Conservation (phyloP, 106 monocot genomes). For the Gastrodia elata region DNA sequence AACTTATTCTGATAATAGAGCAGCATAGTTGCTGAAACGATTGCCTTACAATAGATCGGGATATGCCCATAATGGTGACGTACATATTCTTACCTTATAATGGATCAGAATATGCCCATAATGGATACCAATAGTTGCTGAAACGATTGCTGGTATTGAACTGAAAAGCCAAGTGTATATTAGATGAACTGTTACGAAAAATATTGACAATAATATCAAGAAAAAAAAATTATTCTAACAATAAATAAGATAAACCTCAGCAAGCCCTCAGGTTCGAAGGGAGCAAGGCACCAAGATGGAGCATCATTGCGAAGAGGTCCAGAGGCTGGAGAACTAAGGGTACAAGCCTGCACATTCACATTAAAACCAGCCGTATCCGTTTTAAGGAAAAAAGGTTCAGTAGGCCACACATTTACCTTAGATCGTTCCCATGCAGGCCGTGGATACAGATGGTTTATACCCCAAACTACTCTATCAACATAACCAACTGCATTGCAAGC, state of each 20-base stretch:
- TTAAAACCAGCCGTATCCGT: background rate
- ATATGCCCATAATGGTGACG: too few relatives aligned
- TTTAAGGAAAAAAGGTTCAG: background rate
- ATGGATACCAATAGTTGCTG: slow-evolving; percentile 41
- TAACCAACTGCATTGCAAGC: slow-evolving; percentile 40
- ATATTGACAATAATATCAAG: background rate
- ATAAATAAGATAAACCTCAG: slow-evolving; percentile 34
- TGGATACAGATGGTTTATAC: slow-evolving; percentile 28
- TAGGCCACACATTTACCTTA: slow-evolving; percentile 6
- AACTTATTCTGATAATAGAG: too few relatives aligned
- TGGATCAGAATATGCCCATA: slow-evolving; percentile 51
- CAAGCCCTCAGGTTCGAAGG: slow-evolving; percentile 82
- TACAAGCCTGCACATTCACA: slow-evolving; percentile 30
- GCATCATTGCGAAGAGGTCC: slow-evolving; percentile 52
- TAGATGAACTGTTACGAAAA: background rate
- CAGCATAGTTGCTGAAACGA: too few relatives aligned
- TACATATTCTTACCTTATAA: slow-evolving; percentile 37
- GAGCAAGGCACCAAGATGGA: slow-evolving; percentile 65
- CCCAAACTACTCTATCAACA: slow-evolving; percentile 34
- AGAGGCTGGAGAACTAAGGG: slow-evolving; percentile 32
- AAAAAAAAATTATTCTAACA: background rate
- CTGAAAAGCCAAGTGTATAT: slow-evolving; percentile 11
- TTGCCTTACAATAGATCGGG: too few relatives aligned
- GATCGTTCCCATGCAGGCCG: slow-evolving; percentile 28
- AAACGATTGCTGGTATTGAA: slow-evolving; percentile 39